Base-by-base conservation (phyloP, 2,329 filamentous ascomycete species). In the Knufia fluminis region DNA sequence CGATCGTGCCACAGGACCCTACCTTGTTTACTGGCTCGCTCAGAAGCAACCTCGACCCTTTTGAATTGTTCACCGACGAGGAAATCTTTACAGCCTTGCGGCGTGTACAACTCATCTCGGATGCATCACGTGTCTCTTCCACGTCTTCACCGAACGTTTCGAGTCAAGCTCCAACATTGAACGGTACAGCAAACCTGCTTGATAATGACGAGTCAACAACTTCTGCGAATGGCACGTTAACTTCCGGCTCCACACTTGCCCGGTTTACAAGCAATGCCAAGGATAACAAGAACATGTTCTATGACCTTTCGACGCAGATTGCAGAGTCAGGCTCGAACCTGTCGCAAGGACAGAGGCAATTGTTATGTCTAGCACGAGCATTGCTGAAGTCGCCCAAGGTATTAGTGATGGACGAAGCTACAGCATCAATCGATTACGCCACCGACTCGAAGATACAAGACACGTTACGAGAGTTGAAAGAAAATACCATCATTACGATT, bases 361-460 rank as follows among this genome's bases (percentile, higher is more conserved):
- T 98, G 8, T 74, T 98, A 49, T 98, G 92, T 64, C 80, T 98
- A 8, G 92, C 91, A 0, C 83, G 92, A 49, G 92, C 92, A 0
- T 80, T 98, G 58, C 83, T 98, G 55, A 96, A 94, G 69, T 79
- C 80, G 28, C 90, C 92, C 0, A 90, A 86, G 56, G 89, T 98
- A 1, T 74, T 98, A n/a, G 84, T 98, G 62, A 97, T 98, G 92
- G 92, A 98, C 67, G 92, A 98, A 72, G 92, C 92, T 0, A 98
- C 92, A 0, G 92, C 92, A 0, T 94, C 87, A 0, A 97, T 98
- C 62, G 92, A 98, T 69, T 97, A 97, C 68, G 85, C 83, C 3
- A 98, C 92, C 1, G 92, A 98, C 62, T 77, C 83, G 44, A 96
- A 95, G 71, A 97, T 98, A 58, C 92, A 98, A 68, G 88, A 87